Conservation (phyloP, 345 rosid genomes). For the Salix caprea region DNA sequence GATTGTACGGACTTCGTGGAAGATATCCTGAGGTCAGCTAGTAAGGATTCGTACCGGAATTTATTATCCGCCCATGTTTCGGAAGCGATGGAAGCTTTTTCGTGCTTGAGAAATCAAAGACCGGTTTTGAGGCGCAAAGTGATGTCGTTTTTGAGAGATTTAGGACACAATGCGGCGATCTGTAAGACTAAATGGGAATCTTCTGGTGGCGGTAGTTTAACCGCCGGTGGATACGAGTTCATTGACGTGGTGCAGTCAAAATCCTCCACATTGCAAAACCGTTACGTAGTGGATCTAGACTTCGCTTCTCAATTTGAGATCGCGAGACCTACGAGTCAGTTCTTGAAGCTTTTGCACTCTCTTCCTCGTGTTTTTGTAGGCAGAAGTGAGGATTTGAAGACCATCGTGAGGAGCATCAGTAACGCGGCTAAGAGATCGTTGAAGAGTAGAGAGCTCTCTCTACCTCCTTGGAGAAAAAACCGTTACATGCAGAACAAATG, state of each 20-base stretch:
- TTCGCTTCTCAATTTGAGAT: constrained; percentile 70
- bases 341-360: constrained; percentile 34
- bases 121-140: constrained; percentile 48
- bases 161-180: constrained; percentile 82
- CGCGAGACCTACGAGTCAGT: constrained; percentile 75
- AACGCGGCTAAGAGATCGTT: constrained; percentile 66
- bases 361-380: constrained; percentile 67
- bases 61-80: constrained; percentile 37
- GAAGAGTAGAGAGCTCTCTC: constrained; percentile 48
- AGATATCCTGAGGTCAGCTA: constrained; percentile 19
- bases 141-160: constrained; percentile 52
- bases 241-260: constrained; percentile 56
- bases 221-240: constrained; percentile 73
- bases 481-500: constrained; percentile 89
- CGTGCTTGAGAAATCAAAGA: constrained; percentile 30
- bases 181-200: constrained; percentile 83
- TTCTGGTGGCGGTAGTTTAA: constrained; percentile 46
- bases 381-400: constrained; percentile 55
- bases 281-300: constrained; percentile 72
- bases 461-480: constrained; percentile 93
- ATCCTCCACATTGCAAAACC: constrained; percentile 13
- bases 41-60: constrained; percentile 43
- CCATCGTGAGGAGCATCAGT: constrained; percentile 44
- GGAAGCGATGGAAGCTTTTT: constrained; percentile 43
- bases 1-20: constrained; percentile 36